Base-by-base conservation (phyloP, 164 flowering plant genomes). In the Cinnamomum micranthum region DNA sequence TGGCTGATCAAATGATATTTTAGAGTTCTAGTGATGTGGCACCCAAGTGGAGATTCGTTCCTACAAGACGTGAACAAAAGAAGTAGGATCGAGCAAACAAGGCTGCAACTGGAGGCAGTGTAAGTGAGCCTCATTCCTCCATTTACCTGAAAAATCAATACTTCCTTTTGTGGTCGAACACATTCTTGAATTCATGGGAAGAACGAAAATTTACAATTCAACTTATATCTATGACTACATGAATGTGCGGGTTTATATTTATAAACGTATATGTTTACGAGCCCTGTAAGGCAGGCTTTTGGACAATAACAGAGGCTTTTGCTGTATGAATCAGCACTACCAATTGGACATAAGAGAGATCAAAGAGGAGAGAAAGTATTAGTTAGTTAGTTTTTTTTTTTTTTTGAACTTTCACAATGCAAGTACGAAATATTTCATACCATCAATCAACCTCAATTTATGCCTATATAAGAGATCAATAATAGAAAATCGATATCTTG, bases 61-160 rank as follows among this genome's bases (percentile, higher is more conserved):
- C 99, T 31, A 95, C 98, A 65, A 83, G 91, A 14, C 88, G 90
- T 62, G 99, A 95, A 81, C 96, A 87, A 78, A 89, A 90, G 12
- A 95, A 93, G 80, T 95, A 98, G 99, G 92, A 91, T 82, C 87
- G 86, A 83, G 99, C 98, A 20, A 75, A 76, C 23, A 91, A 91
- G 85, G 96, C 97, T 75, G 89, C 97, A 74, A 93, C 93, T 13
- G 73, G 75, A 12, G 92, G 85, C 79, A 95, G 94, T 80, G 88
- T 73, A 64, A 73, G 75, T 73, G 23, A 35, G 59, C 19, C 5
- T 2, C 17, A 14, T 67, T 19, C 47, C 69, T 67, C 69, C 23
- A 33, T 6, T 64, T 9, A 28, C 69, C 33, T 13, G 41, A 13
- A 25, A 67, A 31, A 27, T 64, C 23, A 64, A 14, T 25, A 23